Percentiles rank a stretch among this genome's conserved stretches.
Conservation (phyloP, 2,329 filamentous ascomycete species). For the Colletotrichum salicis region DNA sequence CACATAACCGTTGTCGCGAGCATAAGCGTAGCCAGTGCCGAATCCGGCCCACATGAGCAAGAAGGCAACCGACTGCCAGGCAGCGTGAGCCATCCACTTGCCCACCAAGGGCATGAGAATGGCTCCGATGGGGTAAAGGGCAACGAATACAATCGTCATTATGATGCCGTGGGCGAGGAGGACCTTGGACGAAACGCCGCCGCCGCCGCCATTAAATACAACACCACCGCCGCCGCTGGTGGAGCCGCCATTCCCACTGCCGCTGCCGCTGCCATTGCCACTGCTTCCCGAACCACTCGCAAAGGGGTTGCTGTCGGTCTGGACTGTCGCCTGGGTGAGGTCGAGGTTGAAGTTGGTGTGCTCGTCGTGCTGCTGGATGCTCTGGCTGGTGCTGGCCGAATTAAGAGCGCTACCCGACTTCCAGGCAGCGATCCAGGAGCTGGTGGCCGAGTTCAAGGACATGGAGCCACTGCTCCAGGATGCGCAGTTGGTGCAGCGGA, state of each 20-base stretch:
- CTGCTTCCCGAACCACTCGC: slow-evolving; percentile 24
- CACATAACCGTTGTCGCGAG: slow-evolving; percentile 55
- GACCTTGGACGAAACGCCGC: slow-evolving; percentile 39
- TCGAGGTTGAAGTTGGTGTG: slow-evolving; percentile 58
- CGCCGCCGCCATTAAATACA: slow-evolving; percentile 34
- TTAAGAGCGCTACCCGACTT: slow-evolving; percentile 57
- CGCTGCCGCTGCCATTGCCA: slow-evolving; percentile 32
- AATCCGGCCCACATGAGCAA: slow-evolving; percentile 70
- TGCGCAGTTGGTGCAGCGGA: slow-evolving; percentile 65
- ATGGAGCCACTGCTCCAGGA: slow-evolving; percentile 57
- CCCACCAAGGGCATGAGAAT: slow-evolving; percentile 69
- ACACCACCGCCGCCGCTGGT: slow-evolving; percentile 32
- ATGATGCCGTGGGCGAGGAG: slow-evolving; percentile 65
- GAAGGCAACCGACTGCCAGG: slow-evolving; percentile 65
- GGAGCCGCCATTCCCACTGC: slow-evolving; percentile 35
- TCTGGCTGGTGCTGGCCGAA: slow-evolving; percentile 50
- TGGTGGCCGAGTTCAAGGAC: slow-evolving; percentile 50
- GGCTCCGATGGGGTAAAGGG: slow-evolving; percentile 70
- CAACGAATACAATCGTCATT: slow-evolving; percentile 68
- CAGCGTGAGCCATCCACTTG: slow-evolving; percentile 67
- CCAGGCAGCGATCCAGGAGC: slow-evolving; percentile 67
- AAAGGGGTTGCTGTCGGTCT: slow-evolving; percentile 65
- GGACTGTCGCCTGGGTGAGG: slow-evolving; percentile 57
- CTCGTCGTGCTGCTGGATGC: slow-evolving; percentile 59
- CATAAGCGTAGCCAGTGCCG: slow-evolving; percentile 63